phyloP scores from a whole-genome alignment of 768 basidiomycete species.

The Leccinum arenicola region DNA sequence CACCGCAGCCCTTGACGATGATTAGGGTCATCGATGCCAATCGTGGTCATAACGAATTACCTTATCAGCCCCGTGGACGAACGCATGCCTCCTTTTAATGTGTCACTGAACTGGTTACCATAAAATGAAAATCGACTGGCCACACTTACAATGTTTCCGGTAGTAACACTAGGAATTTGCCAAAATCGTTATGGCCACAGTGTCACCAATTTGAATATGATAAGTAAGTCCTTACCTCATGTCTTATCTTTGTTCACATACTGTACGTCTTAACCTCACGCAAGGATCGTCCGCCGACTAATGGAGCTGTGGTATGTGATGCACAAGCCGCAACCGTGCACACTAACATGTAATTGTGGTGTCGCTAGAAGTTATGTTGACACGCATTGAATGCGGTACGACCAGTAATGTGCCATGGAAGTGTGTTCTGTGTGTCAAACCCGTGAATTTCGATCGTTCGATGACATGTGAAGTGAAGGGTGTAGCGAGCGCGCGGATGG shows the following conservation, averaged over 20 bases:
- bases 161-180: background rate
- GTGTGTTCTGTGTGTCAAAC: background rate
- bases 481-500: background rate
- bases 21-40: conserved; percentile 26
- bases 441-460: background rate
- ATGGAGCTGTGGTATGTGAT: background rate
- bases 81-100: conserved; percentile 12
- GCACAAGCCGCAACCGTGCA: background rate
- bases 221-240: background rate
- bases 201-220: background rate
- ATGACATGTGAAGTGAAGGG: background rate
- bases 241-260: background rate
- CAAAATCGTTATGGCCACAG: background rate
- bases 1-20: conserved; percentile 6
- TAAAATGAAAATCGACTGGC: background rate
- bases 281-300: background rate
- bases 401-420: background rate
- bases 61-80: conserved; percentile 18
- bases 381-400: background rate
- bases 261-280: background rate
- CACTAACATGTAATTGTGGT: background rate
- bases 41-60: conserved; percentile 20
- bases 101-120: background rate
- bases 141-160: background rate
- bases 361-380: background rate